Base-by-base conservation (phyloP, 495 filamentous ascomycete genomes). In the Amphirosellinia nigrospora region DNA sequence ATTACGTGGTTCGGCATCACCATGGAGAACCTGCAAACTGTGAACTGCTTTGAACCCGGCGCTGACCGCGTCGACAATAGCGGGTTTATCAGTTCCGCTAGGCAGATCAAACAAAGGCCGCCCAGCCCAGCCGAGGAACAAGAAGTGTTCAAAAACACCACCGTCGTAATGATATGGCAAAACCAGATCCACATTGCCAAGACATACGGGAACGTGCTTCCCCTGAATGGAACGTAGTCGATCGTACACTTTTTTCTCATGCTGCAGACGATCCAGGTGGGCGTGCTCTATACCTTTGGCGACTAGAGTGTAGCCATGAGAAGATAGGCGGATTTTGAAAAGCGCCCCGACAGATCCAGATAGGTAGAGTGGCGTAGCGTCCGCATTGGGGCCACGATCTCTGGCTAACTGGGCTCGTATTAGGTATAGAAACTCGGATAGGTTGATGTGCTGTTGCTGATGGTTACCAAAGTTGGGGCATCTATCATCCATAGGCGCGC, bases 261-360 rank as follows among this genome's bases (percentile, higher is more conserved):
- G 75, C 38, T 70, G 69, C 10, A 84, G 74, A 63, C 64, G 67
- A 30, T 3, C 36, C 32, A 73, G 30, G 59, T 68, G n/a, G 38
- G 3, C 32, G 4, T 38, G 15, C 60, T 75, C 74, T 4, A 78
- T 72, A 50, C 79, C 80, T 73, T 87, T 87, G 19, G 81, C 83
- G 16, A 83, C 81, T 64, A 86, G 73, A 38, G 81, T 85, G 64
- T 87, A 86, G 58, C 84, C 82, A 66, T 86, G 73, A 13, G 82
- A 80, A 64, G 76, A 78, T 36, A 85, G 72, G 32, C 80, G 79
- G 60, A 84, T 72, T 65, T 82, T 83, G 58, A 84, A 83, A 56
- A 84, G 79, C 23, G 79, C 76, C 15, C 81, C 80, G 34, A 77
- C 67, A 15, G 78, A 72, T 16, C 85, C 80, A 41, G 78, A 74